These are phyloP conservation scores for Talaromyces atroroseus DNA, from an alignment of 2,329 filamentous ascomycete genomes.

Conservation along the genomic window DNA sequence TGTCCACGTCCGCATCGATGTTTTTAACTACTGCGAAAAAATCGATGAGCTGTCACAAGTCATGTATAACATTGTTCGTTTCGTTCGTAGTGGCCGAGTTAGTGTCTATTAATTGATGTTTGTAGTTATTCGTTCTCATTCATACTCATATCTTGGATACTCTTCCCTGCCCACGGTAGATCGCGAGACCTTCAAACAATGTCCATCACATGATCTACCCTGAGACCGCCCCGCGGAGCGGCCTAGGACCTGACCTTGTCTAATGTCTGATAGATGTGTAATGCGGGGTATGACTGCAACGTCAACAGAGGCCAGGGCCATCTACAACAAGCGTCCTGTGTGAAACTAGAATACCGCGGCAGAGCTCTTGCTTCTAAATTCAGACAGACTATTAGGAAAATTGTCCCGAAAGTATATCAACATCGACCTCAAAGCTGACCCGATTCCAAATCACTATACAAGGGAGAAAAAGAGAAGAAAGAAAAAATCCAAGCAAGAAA, in stretches of 20 bases:
- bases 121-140: neutral
- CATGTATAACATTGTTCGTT: neutral
- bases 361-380: neutral
- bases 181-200: neutral
- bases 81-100: neutral
- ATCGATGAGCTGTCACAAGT: neutral
- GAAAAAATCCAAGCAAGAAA: conserved; percentile 1
- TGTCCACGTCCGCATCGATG: conserved; percentile 9
- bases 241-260: too few species aligned
- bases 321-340: too few species aligned
- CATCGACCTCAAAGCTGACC: neutral
- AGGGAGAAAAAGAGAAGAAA: neutral
- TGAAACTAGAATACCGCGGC: too few species aligned
- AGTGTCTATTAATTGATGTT: neutral
- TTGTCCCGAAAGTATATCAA: neutral
- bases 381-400: neutral
- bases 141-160: too few species aligned
- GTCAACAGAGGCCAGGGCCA: too few species aligned
- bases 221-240: neutral
- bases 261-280: too few species aligned
- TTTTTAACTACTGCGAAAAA: neutral
- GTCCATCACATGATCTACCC: neutral
- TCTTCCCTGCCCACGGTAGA: too few species aligned
- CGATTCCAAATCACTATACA: neutral
- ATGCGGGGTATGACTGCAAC: neutral